Evolutionary conservation across 2,329 filamentous ascomycete genomes (phyloP), one percentile per base, ranked within the genome.

Genomic region (Plectosphaerella sp.): DNA sequence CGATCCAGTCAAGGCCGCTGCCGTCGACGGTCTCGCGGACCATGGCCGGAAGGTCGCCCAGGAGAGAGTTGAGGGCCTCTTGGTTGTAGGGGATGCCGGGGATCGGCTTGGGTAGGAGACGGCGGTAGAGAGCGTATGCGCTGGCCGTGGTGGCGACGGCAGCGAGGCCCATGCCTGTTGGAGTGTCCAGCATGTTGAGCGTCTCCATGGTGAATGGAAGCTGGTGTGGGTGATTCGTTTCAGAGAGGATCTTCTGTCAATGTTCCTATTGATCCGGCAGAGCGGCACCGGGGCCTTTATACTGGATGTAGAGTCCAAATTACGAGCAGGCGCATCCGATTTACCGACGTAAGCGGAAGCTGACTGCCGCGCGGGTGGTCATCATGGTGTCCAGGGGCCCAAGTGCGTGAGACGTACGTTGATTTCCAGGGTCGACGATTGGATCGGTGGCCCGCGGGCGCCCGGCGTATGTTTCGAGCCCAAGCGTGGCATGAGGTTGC

Each of bases 11-110:
- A n/a, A 37, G 11, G 35, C 35, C 35, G 35, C 35, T 37, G 35
- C 35, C 35, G 35, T 11, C 33, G 25, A 39, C 20, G 7, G 18
- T 41, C 9, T 55, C 46, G 35, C 46, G 25, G 3, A 52, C 15
- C 49, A 55, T 51, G 10, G 50, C 49, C 1, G 45, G 54, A 45
- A 55, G 53, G 37, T 54, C 52, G 22, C 54, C 54, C 3, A 49
- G 33, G 35, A 55, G 36, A 3, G 52, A 51, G 10, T 3, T 20
- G 2, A 48, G 41, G 6, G 54, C 54, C 5, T 37, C 28, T 18
- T 37, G 33, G 24, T 54, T 54, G 52, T 55, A 52, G 3, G 52
- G 52, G 12, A 55, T 52, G 8, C 54, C 52, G 15, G 52, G 48
- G 11, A 55, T 24, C 5, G 54, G 54, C 3, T 41, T 39, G 8